Base-by-base conservation (phyloP, 192 early-diverging fungal genomes). In the Irineochytrium annulatum region DNA sequence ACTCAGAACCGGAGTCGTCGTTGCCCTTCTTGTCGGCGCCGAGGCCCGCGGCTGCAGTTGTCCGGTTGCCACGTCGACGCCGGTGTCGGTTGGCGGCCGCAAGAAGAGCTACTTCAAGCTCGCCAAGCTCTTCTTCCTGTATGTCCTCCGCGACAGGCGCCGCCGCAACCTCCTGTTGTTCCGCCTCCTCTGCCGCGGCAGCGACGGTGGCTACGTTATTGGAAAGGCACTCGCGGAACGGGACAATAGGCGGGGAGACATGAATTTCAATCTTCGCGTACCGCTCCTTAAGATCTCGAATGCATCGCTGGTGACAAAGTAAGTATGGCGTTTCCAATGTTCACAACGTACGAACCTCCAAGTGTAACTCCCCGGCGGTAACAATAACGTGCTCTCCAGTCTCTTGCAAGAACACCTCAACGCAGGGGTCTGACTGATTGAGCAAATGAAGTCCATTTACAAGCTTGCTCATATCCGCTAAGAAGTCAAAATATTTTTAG, bases 351-450 rank as follows among this genome's bases (percentile, higher is more conserved):
- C 28, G 24, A 64, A 86, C 83, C 74, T 97, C 94, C 57, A 97
- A 70, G 76, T 99, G 97, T 29, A 99, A 76, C 75, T 98, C 97
- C 32, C 97, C 97, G 8, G 97, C 92, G 5, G 93, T 91, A 32
- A 96, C 75, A 60, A 99, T 93, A 6, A 99, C 91, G 55, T 92
- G 91, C 74, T 99, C 97, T 8, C 97, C 97, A 0, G 94, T 95
- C 41, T 94, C 90, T 64, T 98, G 93, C 22, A 90, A 70, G 55
- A 89, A 64, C 3, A 99, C 88, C 64, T 97, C 87, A 2, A 97
- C 95, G 52, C 91, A 87, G 2, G 95, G 92, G 61, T 99, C 97
- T 2, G 95, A 88, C 60, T 91, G 92, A 62, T 98, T 97, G 17
- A 99, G 73, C 24, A 97, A 73, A 45, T 83, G 89, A 19, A 99